Evolutionary conservation across 306 rosid species (phyloP).

Genomic region (Prunus davidiana): DNA sequence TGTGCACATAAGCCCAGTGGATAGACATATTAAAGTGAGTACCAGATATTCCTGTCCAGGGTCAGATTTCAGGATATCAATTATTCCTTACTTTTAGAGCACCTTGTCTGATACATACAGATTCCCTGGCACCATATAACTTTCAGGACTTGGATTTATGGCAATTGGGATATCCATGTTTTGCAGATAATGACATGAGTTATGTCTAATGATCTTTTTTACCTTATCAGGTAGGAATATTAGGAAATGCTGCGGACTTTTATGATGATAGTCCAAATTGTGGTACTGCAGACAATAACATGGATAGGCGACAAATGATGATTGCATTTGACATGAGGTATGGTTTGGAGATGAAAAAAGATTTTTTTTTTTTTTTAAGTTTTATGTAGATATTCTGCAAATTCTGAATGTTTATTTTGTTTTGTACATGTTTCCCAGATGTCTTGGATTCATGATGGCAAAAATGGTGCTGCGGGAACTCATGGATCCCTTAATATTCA

Average conservation of each 20-base stretch:
- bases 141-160: background rate
- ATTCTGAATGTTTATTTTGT: conserved; percentile 29
- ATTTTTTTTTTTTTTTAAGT: background rate
- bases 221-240: conserved; percentile 71
- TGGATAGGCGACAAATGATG: conserved; percentile 94
- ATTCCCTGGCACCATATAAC: background rate
- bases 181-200: background rate
- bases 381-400: conserved; percentile 5
- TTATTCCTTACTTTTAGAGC: background rate
- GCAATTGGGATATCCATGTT: background rate
- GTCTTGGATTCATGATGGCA: conserved; percentile 91
- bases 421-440: conserved; percentile 48
- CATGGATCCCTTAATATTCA: conserved; percentile 74
- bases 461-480: conserved; percentile 95
- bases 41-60: conserved; percentile 6
- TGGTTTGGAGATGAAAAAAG: conserved; percentile 9
- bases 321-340: conserved; percentile 99
- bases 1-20: conserved; percentile 94
- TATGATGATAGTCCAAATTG: conserved; percentile 51
- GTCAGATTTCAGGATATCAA: background rate
- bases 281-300: conserved; percentile 48
- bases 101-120: background rate
- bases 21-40: conserved; percentile 95
- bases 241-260: conserved; percentile 94
- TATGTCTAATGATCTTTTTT: background rate